These are phyloP conservation scores for Micractinium sp. DNA, from an alignment of 139 green algal genomes.

Conservation along the genomic window DNA sequence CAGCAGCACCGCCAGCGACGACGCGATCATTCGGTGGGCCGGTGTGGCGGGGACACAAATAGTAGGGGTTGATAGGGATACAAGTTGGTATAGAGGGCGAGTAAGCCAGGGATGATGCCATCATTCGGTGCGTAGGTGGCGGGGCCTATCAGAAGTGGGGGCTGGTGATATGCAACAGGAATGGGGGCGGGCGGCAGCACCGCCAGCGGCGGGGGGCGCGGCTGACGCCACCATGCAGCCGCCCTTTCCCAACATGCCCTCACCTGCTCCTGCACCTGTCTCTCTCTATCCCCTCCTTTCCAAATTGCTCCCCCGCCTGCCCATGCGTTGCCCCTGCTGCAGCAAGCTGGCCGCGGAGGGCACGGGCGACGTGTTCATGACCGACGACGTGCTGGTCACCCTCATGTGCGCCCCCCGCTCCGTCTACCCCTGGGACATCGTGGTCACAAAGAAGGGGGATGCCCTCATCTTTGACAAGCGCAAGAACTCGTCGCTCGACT, in stretches of 20 bases:
- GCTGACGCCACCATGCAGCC: too few species aligned
- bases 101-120: conserved; percentile 88
- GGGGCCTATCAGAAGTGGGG: too few species aligned
- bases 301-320: background rate
- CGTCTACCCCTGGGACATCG: conserved; percentile 93
- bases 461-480: conserved; percentile 92
- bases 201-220: too few species aligned
- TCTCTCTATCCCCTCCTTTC: too few species aligned
- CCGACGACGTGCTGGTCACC: conserved; percentile 89
- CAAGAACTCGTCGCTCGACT: conserved; percentile 78
- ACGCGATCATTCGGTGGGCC: conserved; percentile 84
- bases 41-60: background rate
- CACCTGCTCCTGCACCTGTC: background rate
- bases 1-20: conserved; percentile 85
- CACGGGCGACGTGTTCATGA: conserved; percentile 86
- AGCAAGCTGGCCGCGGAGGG: conserved; percentile 69
- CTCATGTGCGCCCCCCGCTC: conserved; percentile 94
- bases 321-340: background rate
- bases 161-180: too few species aligned
- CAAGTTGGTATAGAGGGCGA: background rate
- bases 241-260: too few species aligned
- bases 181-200: too few species aligned
- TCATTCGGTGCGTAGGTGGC: background rate
- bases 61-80: background rate
- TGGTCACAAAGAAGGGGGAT: conserved; percentile 68